Percentiles rank a stretch among this genome's conserved stretches.
phyloP scores from a whole-genome alignment of 192 early-diverging fungal species.

The Entomortierella beljakovae region DNA sequence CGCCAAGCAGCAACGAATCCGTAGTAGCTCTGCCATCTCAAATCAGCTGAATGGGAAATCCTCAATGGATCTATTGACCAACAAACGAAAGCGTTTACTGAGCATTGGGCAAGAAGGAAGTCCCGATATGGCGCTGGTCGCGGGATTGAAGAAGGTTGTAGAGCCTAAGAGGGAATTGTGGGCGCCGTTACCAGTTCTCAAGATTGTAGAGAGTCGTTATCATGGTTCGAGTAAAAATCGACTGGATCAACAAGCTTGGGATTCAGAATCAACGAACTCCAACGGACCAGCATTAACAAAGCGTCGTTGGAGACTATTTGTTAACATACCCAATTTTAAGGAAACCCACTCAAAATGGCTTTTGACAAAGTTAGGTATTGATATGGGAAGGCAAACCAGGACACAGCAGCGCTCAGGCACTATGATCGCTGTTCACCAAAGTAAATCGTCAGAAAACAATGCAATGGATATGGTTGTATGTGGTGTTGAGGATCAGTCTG shows the following conservation, averaged over 20 bases:
- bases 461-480: constrained; percentile 36
- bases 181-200: constrained; percentile 27
- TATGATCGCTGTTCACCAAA: constrained; percentile 29
- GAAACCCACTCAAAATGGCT: constrained; percentile 44
- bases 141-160: constrained; percentile 25
- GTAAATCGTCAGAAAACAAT: neutral
- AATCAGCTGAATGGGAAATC: neutral
- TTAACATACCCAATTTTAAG: constrained; percentile 29
- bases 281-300: constrained; percentile 1
- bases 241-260: neutral
- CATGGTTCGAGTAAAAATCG: neutral
- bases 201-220: constrained; percentile 25
- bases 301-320: constrained; percentile 33
- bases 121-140: constrained; percentile 28
- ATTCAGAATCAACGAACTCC: neutral
- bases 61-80: neutral
- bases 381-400: constrained; percentile 30
- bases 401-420: constrained; percentile 33
- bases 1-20: constrained; percentile 15
- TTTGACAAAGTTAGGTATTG: constrained; percentile 29
- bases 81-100: constrained; percentile 35
- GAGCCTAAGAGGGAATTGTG: constrained; percentile 37
- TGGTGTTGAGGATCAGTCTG: constrained; percentile 26
- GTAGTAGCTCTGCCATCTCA: neutral
- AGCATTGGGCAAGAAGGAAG: constrained; percentile 35